Percentiles rank a stretch among this genome's conserved stretches.
Evolutionary conservation across 148 eudicot species (phyloP).

Genomic region (Chenopodium album): DNA sequence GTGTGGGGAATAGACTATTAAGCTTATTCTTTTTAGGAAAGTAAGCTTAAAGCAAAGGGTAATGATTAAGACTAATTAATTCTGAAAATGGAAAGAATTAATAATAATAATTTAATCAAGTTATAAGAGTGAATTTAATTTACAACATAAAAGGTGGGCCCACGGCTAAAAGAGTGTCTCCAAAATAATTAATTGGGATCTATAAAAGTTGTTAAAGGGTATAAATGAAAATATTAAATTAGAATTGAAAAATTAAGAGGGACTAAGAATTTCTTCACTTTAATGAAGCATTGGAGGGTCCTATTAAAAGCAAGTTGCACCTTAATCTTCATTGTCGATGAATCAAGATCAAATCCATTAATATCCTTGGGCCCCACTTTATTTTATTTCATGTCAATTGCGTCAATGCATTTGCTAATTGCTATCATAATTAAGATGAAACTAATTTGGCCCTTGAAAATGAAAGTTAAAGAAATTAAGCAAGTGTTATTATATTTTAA

Average conservation of each 20-base stretch:
- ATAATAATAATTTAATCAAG: background rate
- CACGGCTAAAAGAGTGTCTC: conserved; percentile 6
- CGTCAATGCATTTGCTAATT: background rate
- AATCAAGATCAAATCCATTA: conserved; percentile 3
- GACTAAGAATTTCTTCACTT: conserved; percentile 6
- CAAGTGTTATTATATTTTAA: background rate
- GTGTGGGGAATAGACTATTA: conserved; percentile 5
- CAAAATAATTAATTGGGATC: conserved; percentile 14
- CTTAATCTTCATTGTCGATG: conserved; percentile 15
- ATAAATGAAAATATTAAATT: background rate
- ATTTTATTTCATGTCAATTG: background rate
- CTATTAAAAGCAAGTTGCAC: conserved; percentile 8
- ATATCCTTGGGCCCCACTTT: background rate
- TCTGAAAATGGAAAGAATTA: conserved; percentile 12
- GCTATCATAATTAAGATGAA: background rate
- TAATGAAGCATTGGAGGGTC: conserved; percentile 7
- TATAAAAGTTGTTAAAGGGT: background rate
- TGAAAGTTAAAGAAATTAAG: background rate
- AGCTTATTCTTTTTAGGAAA: conserved; percentile 15
- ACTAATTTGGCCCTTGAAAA: background rate
- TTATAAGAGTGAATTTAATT: background rate
- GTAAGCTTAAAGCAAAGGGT: background rate
- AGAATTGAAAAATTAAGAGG: background rate
- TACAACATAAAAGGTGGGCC: background rate
- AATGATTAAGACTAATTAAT: background rate